phyloP scores from a whole-genome alignment of 768 basidiomycete species.

The Leucosporidium scottii region DNA sequence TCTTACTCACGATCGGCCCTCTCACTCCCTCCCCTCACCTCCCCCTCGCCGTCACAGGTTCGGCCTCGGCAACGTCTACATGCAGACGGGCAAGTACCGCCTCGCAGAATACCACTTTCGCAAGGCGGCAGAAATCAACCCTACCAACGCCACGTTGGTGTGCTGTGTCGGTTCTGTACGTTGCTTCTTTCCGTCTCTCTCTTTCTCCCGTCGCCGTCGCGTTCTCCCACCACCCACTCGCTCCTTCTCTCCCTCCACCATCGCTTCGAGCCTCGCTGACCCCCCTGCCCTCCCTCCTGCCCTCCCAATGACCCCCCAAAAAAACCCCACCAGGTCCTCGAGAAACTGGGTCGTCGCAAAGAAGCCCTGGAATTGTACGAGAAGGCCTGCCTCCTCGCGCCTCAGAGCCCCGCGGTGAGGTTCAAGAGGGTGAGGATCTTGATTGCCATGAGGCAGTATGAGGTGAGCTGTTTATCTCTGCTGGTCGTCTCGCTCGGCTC shows the following conservation, averaged over 20 bases:
- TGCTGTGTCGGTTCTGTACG: conserved; percentile 94
- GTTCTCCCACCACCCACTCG: too few relatives aligned
- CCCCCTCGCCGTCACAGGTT: conserved; percentile 56
- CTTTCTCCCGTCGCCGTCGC: neutral
- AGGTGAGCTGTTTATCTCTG: conserved; percentile 51
- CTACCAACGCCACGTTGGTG: conserved; percentile 86
- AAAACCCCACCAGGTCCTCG: conserved; percentile 75
- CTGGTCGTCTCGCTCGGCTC: too few relatives aligned
- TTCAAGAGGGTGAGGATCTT: conserved; percentile 90
- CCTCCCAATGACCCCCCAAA: too few relatives aligned
- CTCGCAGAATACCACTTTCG: conserved; percentile 95
- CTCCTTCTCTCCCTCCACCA: neutral
- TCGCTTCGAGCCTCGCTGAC: neutral
- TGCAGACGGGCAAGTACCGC: conserved; percentile 84
- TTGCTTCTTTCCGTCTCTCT: conserved; percentile 30
- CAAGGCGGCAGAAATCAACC: conserved; percentile 84
- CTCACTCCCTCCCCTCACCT: neutral
- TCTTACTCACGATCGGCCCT: neutral
- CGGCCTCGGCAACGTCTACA: conserved; percentile 93
- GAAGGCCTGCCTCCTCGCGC: conserved; percentile 66
- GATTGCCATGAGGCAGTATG: conserved; percentile 72
- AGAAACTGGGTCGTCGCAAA: conserved; percentile 69
- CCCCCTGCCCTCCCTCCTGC: neutral
- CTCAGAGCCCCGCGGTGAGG: conserved; percentile 84
- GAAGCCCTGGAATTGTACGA: conserved; percentile 74